These are phyloP conservation scores for Aschersonia sp. DNA, from an alignment of 2,329 filamentous ascomycete genomes.

Conservation along the genomic window DNA sequence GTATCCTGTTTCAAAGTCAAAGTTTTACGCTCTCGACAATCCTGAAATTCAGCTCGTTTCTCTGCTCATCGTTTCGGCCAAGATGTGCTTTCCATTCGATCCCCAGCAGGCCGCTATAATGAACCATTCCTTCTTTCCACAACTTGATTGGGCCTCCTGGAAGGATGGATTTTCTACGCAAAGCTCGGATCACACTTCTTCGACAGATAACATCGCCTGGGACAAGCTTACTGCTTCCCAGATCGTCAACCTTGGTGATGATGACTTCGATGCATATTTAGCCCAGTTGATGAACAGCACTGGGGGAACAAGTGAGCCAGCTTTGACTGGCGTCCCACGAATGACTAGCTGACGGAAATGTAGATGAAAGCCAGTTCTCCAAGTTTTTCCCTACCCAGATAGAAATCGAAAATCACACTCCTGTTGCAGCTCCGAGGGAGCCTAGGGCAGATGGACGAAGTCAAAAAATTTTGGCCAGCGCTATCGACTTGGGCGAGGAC, in stretches of 20 bases:
- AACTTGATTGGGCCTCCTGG: conserved; percentile 64
- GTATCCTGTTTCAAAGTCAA: conserved; percentile 34
- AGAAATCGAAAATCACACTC: neutral
- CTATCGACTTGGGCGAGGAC: conserved; percentile 2
- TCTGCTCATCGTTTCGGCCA: conserved; percentile 60
- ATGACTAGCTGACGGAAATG: neutral
- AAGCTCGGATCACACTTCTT: conserved; percentile 4
- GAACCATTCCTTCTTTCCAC: conserved; percentile 5
- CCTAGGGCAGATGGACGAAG: neutral
- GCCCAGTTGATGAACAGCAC: conserved; percentile 19
- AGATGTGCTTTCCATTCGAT: conserved; percentile 67
- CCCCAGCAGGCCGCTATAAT: conserved; percentile 25
- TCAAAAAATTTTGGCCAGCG: conserved; percentile 9
- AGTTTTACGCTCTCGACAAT: conserved; percentile 37
- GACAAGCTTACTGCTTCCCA: conserved; percentile 44
- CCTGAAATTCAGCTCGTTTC: conserved; percentile 65
- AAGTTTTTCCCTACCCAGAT: conserved; percentile 20
- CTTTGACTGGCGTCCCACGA: neutral
- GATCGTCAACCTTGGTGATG: conserved; percentile 43
- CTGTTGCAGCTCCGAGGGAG: neutral
- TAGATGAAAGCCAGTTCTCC: conserved; percentile 14
- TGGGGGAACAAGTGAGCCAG: conserved; percentile 17
- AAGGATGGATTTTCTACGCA: conserved; percentile 25
- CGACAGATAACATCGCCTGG: conserved; percentile 19
- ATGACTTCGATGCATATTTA: conserved; percentile 54